Evolutionary conservation across 2,329 filamentous ascomycete species (phyloP), one percentile per base, ranked within the genome.

Genomic region (Curvularia hawaiiensis): DNA sequence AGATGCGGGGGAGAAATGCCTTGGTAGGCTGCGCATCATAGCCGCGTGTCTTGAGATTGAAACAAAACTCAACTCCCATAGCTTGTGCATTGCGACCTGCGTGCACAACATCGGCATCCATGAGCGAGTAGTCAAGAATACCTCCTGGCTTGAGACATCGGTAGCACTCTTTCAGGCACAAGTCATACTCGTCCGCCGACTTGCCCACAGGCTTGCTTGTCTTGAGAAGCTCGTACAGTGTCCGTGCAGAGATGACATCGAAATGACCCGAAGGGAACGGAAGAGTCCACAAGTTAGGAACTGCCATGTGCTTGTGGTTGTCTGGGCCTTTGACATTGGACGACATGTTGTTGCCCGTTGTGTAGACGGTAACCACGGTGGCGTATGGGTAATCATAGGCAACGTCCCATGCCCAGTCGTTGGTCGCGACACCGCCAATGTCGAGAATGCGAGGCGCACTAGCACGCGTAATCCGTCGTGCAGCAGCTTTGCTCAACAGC

Each of bases 371-470:
- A 79, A 93, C 96, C 52, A 97, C 86, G 74, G 91, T 92, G 55
- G 90, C 85, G 73, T 91, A 89, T 18, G 91, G 91, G 76, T 93
- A 95, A 74, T 94, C 89, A 48, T 90, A 83, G 0, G 95, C 92
- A 56, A 92, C 90, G 72, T 95, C 88, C 95, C 95, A 99, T 22
- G 91, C 94, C 95, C 95, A 99, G 76, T 96, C 92, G 72, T 92
- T 94, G 14, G 90, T 87, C 0, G 89, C 84, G 72, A 94, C 88
- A 44, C 93, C 93, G 48, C 91, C 92, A 33, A 97, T 87, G 72
- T 98, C 94, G 26, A 98, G 84, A 56, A 97, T 89, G 20, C 84
- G 83, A 75, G 88, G 88, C 53, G 85, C 83, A 24, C 83, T 83
- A 64, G 90, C 85, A 50, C 91, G 80, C n/a, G 75, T 73, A 47